Evolutionary conservation across 176 grass and related monocot genomes (phyloP).

Genomic region (Pharus latifolius): DNA sequence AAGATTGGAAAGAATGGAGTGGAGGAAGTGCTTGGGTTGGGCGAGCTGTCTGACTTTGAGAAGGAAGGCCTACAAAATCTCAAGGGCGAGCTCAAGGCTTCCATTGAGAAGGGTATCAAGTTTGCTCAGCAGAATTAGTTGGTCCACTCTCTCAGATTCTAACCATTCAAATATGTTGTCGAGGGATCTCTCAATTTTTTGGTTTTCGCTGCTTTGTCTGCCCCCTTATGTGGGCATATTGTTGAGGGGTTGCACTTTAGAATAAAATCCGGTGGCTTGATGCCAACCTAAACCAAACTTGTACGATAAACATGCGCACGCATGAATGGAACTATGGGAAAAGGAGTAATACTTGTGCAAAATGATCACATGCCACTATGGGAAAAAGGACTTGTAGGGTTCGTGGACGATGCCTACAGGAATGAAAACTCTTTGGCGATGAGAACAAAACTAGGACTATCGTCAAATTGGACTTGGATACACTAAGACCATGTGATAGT

Average conservation of each 20-base stretch:
- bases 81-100: conserved; percentile 69
- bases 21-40: conserved; percentile 42
- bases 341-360: too few species aligned
- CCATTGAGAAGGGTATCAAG: conserved; percentile 88
- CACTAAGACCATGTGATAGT: too few species aligned
- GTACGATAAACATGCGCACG: background rate
- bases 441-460: too few species aligned
- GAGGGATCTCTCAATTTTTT: conserved; percentile 12
- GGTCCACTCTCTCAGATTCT: background rate
- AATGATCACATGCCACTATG: too few species aligned
- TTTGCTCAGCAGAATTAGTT: conserved; percentile 39
- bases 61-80: conserved; percentile 66
- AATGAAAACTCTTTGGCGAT: too few species aligned
- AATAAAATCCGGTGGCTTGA: conserved; percentile 19
- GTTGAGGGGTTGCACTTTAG: background rate
- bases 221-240: background rate
- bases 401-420: too few species aligned
- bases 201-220: background rate
- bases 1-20: conserved; percentile 79
- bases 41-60: conserved; percentile 27
- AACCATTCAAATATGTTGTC: background rate
- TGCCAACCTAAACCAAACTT: conserved; percentile 11
- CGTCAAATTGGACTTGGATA: too few species aligned
- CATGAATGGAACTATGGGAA: too few species aligned
- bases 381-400: too few species aligned